Conservation (phyloP, 768 basidiomycete genomes). For the Mycena belliarum region DNA sequence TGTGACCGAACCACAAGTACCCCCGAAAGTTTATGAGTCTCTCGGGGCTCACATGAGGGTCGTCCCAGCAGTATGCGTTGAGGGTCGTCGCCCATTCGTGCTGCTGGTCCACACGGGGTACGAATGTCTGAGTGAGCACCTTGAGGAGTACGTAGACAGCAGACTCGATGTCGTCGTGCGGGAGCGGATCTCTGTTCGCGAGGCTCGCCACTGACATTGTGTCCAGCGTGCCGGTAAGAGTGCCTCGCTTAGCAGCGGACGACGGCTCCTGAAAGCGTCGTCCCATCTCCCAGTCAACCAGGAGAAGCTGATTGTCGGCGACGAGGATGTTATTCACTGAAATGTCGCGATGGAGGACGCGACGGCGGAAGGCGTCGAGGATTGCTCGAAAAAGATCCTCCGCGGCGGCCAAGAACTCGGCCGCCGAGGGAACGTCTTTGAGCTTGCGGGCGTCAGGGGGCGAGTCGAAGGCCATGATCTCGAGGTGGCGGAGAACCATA, state of each 20-base stretch:
- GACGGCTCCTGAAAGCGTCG: background rate
- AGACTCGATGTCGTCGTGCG: conserved; percentile 17
- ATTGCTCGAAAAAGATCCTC: too few species aligned
- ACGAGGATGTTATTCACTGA: background rate
- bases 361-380: background rate
- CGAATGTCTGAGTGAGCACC: conserved; percentile 8
- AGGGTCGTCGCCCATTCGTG: background rate
- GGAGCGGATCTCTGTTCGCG: background rate
- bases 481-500: too few species aligned
- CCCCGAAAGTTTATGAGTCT: background rate
- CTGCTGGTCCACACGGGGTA: background rate
- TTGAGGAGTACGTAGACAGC: conserved; percentile 15
- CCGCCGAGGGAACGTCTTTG: too few species aligned
- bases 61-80: conserved; percentile 1
- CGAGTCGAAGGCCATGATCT: too few species aligned
- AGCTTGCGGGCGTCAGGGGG: too few species aligned
- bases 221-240: background rate
- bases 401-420: conserved; percentile 6
- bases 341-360: background rate
- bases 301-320: background rate
- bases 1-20: background rate
- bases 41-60: background rate
- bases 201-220: too few species aligned
- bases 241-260: background rate
- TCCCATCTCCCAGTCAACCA: background rate